Evolutionary conservation across 495 filamentous ascomycete species (phyloP).

Genomic region (Aspergillus nidulans): DNA sequence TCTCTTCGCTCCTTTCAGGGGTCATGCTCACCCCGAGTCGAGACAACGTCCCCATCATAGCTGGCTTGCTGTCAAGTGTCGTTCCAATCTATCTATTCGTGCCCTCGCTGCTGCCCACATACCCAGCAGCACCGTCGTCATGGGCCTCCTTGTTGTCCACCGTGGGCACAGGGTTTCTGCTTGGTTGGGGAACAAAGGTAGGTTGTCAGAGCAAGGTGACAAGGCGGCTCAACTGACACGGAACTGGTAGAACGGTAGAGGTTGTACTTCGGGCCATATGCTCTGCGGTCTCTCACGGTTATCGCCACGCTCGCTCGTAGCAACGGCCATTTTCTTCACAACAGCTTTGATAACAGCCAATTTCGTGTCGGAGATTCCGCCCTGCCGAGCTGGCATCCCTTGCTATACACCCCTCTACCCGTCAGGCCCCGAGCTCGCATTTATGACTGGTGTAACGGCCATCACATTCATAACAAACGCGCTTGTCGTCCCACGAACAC

Average conservation of each 20-base stretch:
- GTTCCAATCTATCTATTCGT: slow-evolving; percentile 34
- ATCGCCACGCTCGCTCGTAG: slow-evolving; percentile 47
- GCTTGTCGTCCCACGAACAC: slow-evolving; percentile 22
- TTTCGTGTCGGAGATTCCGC: slow-evolving; percentile 30
- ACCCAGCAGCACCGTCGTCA: slow-evolving; percentile 30
- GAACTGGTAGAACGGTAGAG: slow-evolving; percentile 40
- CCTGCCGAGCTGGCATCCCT: slow-evolving; percentile 31
- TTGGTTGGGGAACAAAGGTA: slow-evolving; percentile 57
- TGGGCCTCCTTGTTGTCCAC: slow-evolving; percentile 33
- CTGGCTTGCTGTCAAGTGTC: slow-evolving; percentile 43
- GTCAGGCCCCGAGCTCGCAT: slow-evolving; percentile 25
- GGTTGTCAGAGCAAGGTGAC: not conserved
- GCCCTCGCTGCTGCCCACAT: slow-evolving; percentile 43
- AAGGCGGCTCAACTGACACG: not conserved
- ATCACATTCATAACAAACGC: slow-evolving; percentile 34
- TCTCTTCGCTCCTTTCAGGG: slow-evolving; percentile 46
- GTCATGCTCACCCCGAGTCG: slow-evolving; percentile 32
- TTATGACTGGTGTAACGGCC: slow-evolving; percentile 30
- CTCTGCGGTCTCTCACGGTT: slow-evolving; percentile 54
- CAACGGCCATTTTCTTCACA: slow-evolving; percentile 53
- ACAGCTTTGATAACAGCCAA: slow-evolving; percentile 48
- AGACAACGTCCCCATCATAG: slow-evolving; percentile 46
- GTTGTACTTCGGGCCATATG: slow-evolving; percentile 61
- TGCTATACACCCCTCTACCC: slow-evolving; percentile 51
- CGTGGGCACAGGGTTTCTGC: slow-evolving; percentile 39